phyloP scores from a whole-genome alignment of 768 basidiomycete species.

The Hortiboletus flavorubellus region DNA sequence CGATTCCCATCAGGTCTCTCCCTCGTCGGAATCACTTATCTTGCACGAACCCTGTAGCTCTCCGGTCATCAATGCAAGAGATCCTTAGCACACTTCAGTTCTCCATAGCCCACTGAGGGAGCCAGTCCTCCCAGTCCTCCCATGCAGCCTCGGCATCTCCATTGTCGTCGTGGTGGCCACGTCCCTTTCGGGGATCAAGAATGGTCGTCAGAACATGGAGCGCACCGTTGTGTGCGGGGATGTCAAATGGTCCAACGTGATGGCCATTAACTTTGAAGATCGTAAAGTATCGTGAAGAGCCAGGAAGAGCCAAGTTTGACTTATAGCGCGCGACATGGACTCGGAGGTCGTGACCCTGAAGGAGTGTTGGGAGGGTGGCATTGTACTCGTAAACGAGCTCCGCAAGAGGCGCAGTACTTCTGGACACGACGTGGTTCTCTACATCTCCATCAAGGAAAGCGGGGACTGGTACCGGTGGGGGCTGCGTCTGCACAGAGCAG shows the following conservation, averaged over 20 bases:
- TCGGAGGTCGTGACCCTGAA: neutral
- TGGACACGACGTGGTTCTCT: neutral
- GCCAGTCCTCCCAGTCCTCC: constrained; percentile 16
- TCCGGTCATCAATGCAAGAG: neutral
- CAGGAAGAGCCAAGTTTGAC: neutral
- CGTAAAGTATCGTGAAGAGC: constrained; percentile 6
- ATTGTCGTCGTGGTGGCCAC: neutral
- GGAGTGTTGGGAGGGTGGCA: constrained; percentile 11
- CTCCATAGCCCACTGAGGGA: constrained; percentile 14
- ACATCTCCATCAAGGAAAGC: neutral
- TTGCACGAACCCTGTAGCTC: neutral
- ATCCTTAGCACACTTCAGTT: neutral
- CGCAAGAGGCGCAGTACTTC: neutral
- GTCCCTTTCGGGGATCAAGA: constrained; percentile 12
- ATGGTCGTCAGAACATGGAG: constrained; percentile 10
- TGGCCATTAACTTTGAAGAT: constrained; percentile 9
- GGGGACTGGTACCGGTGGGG: neutral
- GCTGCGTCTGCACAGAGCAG: neutral
- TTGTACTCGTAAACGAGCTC: constrained; percentile 16
- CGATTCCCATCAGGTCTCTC: too few relatives aligned
- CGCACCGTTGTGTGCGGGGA: constrained; percentile 14
- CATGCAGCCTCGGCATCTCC: neutral
- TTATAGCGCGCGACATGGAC: constrained; percentile 12
- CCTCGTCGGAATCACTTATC: neutral
- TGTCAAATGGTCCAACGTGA: constrained; percentile 5